These are phyloP conservation scores for Conoideocrella luteorostrata DNA, from an alignment of 2,329 filamentous ascomycete genomes.

Conservation along the genomic window DNA sequence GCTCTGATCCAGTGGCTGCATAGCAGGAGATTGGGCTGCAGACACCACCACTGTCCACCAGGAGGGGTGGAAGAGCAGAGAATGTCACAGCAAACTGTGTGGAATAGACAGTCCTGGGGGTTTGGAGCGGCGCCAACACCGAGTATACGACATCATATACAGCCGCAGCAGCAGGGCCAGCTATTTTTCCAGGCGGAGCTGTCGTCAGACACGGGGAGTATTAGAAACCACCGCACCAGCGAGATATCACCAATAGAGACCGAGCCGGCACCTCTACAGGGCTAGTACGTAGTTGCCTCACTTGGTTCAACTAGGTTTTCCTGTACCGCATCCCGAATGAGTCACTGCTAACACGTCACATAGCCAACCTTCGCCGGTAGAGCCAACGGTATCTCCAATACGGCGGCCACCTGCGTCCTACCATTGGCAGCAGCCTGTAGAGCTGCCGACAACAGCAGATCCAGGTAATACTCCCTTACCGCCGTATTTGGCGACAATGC, in stretches of 20 bases:
- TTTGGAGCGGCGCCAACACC: too few species aligned
- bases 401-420: slow-evolving; percentile 3
- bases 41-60: too few species aligned
- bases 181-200: too few species aligned
- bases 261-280: background rate
- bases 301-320: background rate
- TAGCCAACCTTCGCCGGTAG: slow-evolving; percentile 3
- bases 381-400: background rate
- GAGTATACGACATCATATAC: too few species aligned
- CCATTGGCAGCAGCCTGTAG: slow-evolving; percentile 2
- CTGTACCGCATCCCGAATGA: background rate
- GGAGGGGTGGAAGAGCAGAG: too few species aligned
- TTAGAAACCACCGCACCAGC: too few species aligned
- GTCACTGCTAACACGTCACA: background rate
- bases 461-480: slow-evolving; percentile 29
- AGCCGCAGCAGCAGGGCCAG: too few species aligned
- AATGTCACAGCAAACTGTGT: too few species aligned
- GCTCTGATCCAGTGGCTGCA: background rate
- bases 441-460: slow-evolving; percentile 15
- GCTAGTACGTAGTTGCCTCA: slow-evolving; percentile 3
- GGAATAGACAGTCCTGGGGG: too few species aligned
- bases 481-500: slow-evolving; percentile 17
- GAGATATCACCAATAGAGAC: background rate
- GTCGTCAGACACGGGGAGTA: background rate
- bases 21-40: background rate